Evolutionary conservation across 75 land plant species (phyloP), one percentile per base, ranked within the genome.

Genomic region (Selaginella tamariscina): DNA sequence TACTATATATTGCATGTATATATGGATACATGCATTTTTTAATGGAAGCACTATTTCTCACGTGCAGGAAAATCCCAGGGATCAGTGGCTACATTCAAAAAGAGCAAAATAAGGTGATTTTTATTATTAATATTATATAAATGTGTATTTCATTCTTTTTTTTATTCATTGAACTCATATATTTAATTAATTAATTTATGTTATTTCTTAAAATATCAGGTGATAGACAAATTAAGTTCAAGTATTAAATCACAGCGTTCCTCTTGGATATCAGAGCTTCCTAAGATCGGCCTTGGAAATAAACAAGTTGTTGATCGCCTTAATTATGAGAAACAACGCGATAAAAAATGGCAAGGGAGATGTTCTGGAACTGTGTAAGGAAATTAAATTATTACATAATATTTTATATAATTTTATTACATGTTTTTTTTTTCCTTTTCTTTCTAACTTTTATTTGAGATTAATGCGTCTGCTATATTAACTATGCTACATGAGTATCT

Each of bases 291-390:
- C 2, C 76, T 90, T 65, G 88, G 95, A 30, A 71, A 28, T 21
- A n/a, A n/a, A n/a, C 78, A 70, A 39, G 92, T 87, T 33, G 54
- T 90, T 28, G 83, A 85, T 27, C 67, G 66, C 56, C 62, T 95
- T 81, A 78, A 90, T 68, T 68, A 60, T 54, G 83, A 81, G 67
- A 95, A 85, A 54, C 60, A 60, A 32, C 85, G 81, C 32, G 99
- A 95, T 77, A 84, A 70, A 20, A 78, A 60, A 31, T 95, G 99
- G 99, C 85, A 85, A 67, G 99, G 92, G 29, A 84, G 77, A 75
- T 91, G 96, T 82, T 95, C 99, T 72, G 99, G 99, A 73, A 86
- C 99, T 78, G 99, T 95, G 99, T 95, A 95, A 75, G 96, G 87
- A n/a, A n/a, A n/a, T n/a, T n/a, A n/a, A n/a, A n/a, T n/a, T n/a